Evolutionary conservation across 805 yeast genomes (phyloP), one percentile per base, ranked within the genome.

Genomic region (Wickerhamomyces chambardii): DNA sequence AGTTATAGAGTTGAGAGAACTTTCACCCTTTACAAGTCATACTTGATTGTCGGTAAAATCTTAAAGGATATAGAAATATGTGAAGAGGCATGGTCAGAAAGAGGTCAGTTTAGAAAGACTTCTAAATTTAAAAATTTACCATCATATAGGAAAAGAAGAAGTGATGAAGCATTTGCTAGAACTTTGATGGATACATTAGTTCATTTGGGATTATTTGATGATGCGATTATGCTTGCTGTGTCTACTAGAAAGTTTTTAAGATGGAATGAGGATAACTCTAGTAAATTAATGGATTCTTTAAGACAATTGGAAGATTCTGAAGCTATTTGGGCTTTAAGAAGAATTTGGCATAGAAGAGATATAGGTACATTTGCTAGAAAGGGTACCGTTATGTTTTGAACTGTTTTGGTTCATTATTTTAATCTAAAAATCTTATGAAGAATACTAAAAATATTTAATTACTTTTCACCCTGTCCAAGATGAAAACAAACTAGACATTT

Each of bases 101-200:
- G 97, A 47, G 96, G 96, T 3, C 41, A 53, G 17, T 86, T 69
- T 58, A 64, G 96, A 34, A 73, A 73, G 39, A 66, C 83, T 0
- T 17, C 32, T 0, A 42, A 44, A 3, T 87, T 82, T 62, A 70
- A 64, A 34, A 27, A 37, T 0, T 48, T n/a, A 3, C 3, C 5
- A 19, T 19, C 10, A 19, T 19, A 19, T 8, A 8, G 75, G 15
- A 33, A 62, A 1, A 46, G 58, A 9, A 35, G 37, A 0, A 51
- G 45, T 4, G 90, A 81, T 48, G 76, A 76, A 52, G 65, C 61
- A 38, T 85, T 87, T 65, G 95, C 96, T 2, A 56, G 71, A 18
- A 64, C 73, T 11, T 79, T 86, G 83, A 73, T 84, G 2, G 59
- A 64, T 14, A 63, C 77, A 26, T 68, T 85, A 38, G 64, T 78